A percentile compares a stretch with the other conserved stretches of the same genome.
Conservation (phyloP, 2,329 filamentous ascomycete genomes). For the Monosporascus sp. region DNA sequence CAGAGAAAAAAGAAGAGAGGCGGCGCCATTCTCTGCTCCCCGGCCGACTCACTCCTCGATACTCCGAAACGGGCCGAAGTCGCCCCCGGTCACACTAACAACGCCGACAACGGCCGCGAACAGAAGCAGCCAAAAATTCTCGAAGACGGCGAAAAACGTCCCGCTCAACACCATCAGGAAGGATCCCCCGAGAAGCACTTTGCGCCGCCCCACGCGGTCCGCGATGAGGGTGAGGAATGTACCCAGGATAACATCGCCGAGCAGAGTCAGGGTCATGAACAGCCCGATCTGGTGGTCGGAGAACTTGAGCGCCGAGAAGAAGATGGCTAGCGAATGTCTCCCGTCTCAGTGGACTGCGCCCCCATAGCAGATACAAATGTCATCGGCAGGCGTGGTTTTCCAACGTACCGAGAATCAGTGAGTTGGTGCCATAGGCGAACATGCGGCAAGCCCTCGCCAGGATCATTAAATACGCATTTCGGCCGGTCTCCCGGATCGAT, state of each 20-base stretch:
- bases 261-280: slow-evolving; percentile 60
- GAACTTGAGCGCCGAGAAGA: slow-evolving; percentile 51
- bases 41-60: slow-evolving; percentile 49
- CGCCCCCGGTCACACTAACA: slow-evolving; percentile 57
- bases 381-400: too few species aligned
- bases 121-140: slow-evolving; percentile 56
- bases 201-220: slow-evolving; percentile 52
- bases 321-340: slow-evolving; percentile 36
- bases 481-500: slow-evolving; percentile 41
- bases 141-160: slow-evolving; percentile 45
- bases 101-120: slow-evolving; percentile 56
- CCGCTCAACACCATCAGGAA: slow-evolving; percentile 55
- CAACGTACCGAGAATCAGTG: slow-evolving; percentile 48
- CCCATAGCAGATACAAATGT: too few species aligned
- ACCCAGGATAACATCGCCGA: slow-evolving; percentile 56
- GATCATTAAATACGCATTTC: slow-evolving; percentile 51
- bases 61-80: slow-evolving; percentile 63
- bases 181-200: slow-evolving; percentile 48
- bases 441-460: slow-evolving; percentile 48
- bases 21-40: too few species aligned
- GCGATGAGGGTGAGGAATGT: slow-evolving; percentile 55
- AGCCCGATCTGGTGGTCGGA: slow-evolving; percentile 56
- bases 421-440: slow-evolving; percentile 59
- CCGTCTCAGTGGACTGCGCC: background rate
- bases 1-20: background rate